Evolutionary conservation across 169 alveolate species (phyloP).

Genomic region (Cryptosporidium sp.): DNA sequence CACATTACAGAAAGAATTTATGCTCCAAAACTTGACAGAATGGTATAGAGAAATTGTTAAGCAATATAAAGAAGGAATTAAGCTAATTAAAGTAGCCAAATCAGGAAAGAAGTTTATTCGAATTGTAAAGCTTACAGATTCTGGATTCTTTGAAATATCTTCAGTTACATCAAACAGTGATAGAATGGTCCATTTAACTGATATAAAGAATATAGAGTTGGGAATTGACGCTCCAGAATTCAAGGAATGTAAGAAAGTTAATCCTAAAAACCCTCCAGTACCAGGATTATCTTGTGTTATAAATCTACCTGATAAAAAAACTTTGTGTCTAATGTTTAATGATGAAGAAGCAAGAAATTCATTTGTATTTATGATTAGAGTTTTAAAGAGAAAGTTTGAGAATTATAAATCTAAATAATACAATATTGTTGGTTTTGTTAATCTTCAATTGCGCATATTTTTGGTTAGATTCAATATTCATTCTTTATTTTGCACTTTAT

Average conservation of each 20-base stretch:
- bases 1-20: constrained; percentile 79
- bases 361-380: constrained; percentile 70
- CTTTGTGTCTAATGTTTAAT: constrained; percentile 62
- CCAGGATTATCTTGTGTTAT: constrained; percentile 69
- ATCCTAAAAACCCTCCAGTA: constrained; percentile 66
- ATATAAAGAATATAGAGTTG: constrained; percentile 40
- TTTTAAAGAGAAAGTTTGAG: constrained; percentile 65
- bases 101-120: constrained; percentile 80
- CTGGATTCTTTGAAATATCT: constrained; percentile 74
- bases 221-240: constrained; percentile 69
- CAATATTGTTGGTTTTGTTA: not conserved
- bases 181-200: constrained; percentile 71
- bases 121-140: constrained; percentile 76
- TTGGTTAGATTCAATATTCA: not conserved
- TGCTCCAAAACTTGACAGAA: constrained; percentile 76
- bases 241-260: constrained; percentile 31
- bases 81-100: constrained; percentile 78
- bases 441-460: not conserved
- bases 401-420: constrained; percentile 12
- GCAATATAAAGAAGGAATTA: constrained; percentile 79
- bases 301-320: constrained; percentile 59
- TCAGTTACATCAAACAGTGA: constrained; percentile 72
- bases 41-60: constrained; percentile 79
- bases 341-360: constrained; percentile 76
- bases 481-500: not conserved